phyloP scores from a whole-genome alignment of 495 filamentous ascomycete species.

The Tuber brumale region DNA sequence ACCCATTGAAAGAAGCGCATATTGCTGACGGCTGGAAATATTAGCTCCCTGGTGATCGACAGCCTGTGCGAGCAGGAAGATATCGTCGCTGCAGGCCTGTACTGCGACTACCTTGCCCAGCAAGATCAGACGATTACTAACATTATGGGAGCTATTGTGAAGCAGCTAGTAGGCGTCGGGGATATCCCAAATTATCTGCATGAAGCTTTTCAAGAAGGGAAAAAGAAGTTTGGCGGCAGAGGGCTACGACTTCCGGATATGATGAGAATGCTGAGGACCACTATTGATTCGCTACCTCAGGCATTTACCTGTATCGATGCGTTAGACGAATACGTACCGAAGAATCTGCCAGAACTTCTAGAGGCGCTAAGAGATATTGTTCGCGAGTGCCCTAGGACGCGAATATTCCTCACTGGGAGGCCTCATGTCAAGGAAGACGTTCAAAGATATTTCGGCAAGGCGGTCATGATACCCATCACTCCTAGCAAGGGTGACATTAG shows the following conservation, averaged over 20 bases:
- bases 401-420: background rate
- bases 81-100: no score
- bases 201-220: background rate
- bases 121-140: background rate
- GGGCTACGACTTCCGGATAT: background rate
- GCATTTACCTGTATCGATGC: background rate
- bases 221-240: background rate
- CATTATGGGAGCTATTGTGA: background rate
- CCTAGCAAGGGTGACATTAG: background rate
- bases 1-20: no score
- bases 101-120: no score
- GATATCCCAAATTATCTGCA: background rate
- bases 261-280: background rate
- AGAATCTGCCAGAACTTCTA: background rate
- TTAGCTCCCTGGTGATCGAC: no score
- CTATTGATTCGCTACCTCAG: background rate
- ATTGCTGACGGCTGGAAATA: no score
- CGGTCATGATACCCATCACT: background rate
- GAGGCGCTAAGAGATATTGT: background rate
- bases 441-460: background rate
- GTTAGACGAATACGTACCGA: background rate
- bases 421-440: background rate
- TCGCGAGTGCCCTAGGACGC: background rate
- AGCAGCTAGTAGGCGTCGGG: background rate
- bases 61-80: no score